Evolutionary conservation across 1,284 basidiomycete species (phyloP).

Genomic region (Tilletia walkeri): DNA sequence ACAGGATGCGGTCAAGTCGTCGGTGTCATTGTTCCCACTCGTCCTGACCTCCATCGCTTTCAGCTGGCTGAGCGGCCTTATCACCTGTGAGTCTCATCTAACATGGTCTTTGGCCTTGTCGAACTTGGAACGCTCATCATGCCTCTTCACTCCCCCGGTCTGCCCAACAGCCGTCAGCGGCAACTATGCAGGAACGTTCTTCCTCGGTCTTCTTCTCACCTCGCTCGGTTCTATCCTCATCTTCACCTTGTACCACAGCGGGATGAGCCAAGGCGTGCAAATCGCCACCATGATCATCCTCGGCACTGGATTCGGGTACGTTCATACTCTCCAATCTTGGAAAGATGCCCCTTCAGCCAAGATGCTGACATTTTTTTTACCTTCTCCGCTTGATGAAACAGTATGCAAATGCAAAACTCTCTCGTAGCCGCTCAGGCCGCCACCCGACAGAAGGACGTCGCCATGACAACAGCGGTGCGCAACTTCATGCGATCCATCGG

Average conservation of each 20-base stretch:
- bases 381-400: neutral
- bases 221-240: constrained; percentile 8
- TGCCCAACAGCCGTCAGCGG: neutral
- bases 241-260: constrained; percentile 7
- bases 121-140: no score
- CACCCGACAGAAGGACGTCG: constrained; percentile 20
- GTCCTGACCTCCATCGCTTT: constrained; percentile 23
- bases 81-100: constrained; percentile 10
- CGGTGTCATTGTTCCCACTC: constrained; percentile 20
- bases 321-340: neutral
- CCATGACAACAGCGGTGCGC: constrained; percentile 24
- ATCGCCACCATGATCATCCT: constrained; percentile 18
- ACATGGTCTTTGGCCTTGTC: no score
- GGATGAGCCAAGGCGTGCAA: neutral
- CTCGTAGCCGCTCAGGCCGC: constrained; percentile 22
- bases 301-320: constrained; percentile 24
- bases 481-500: constrained; percentile 26
- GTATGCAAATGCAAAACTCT: constrained; percentile 23
- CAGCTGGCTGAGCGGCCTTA: constrained; percentile 21
- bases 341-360: neutral
- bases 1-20: constrained; percentile 19
- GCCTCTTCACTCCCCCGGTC: neutral
- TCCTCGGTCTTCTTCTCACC: constrained; percentile 11
- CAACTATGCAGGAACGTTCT: constrained; percentile 21
- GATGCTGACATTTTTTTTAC: neutral